phyloP scores from a whole-genome alignment of 2,329 filamentous ascomycete species.

The Ophiostoma pallidulum region DNA sequence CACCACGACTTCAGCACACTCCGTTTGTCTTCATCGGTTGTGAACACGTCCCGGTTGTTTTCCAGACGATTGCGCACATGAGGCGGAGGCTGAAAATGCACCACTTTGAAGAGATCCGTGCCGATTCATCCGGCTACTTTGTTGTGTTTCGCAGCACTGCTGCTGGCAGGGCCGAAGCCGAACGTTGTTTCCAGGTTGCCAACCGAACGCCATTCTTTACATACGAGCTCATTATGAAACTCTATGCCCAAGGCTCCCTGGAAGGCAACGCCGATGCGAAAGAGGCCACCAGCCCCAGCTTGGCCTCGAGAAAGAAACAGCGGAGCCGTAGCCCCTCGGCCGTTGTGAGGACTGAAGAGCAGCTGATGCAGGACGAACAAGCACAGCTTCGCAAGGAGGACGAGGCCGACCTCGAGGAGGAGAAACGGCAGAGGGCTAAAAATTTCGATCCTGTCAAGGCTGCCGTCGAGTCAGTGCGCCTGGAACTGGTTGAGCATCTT shows the following conservation, averaged over 20 bases:
- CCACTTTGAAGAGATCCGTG: slow-evolving; percentile 68
- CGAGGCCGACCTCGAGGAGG: slow-evolving; percentile 75
- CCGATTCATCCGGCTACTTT: slow-evolving; percentile 82
- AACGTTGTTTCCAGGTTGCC: slow-evolving; percentile 67
- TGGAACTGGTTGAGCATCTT: slow-evolving; percentile 77
- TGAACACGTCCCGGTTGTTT: slow-evolving; percentile 76
- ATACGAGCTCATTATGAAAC: slow-evolving; percentile 84
- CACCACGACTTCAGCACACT: slow-evolving; percentile 61
- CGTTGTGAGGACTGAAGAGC: slow-evolving; percentile 32
- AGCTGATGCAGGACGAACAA: slow-evolving; percentile 47
- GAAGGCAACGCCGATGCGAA: neutral
- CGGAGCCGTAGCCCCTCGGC: slow-evolving; percentile 21
- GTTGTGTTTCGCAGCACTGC: slow-evolving; percentile 77
- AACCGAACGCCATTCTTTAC: slow-evolving; percentile 83
- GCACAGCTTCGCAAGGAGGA: slow-evolving; percentile 61
- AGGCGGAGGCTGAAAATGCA: slow-evolving; percentile 82
- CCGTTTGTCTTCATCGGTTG: slow-evolving; percentile 90
- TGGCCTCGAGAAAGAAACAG: slow-evolving; percentile 14
- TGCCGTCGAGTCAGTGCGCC: slow-evolving; percentile 67
- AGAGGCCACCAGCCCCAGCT: neutral
- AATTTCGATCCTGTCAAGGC: slow-evolving; percentile 86
- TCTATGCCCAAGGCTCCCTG: slow-evolving; percentile 37
- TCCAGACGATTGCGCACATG: slow-evolving; percentile 78
- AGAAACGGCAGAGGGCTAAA: slow-evolving; percentile 77
- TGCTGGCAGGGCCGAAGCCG: slow-evolving; percentile 68